A percentile compares a stretch with the other conserved stretches of the same genome.
Evolutionary conservation across 2,329 filamentous ascomycete species (phyloP).

Genomic region (Cryphonectria radicalis): DNA sequence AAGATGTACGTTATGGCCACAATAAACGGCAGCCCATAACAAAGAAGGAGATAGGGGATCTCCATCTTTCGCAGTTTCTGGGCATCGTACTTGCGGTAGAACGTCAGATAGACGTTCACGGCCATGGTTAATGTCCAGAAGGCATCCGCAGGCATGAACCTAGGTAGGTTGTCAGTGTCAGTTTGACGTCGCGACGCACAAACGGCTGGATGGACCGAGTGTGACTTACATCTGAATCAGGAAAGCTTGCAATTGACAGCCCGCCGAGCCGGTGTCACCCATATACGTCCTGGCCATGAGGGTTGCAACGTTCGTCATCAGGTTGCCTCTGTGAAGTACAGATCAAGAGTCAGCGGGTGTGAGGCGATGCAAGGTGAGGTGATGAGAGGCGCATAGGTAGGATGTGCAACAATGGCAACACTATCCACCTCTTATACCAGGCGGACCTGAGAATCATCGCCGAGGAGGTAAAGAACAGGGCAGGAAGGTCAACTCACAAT

Average conservation of each 20-base stretch:
- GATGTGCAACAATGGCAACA: background rate
- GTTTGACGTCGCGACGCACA: slow-evolving; percentile 17
- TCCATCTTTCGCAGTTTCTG: slow-evolving; percentile 68
- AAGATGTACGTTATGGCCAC: slow-evolving; percentile 72
- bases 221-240: slow-evolving; percentile 77
- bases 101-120: slow-evolving; percentile 80
- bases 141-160: slow-evolving; percentile 78
- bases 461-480: too few species aligned
- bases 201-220: slow-evolving; percentile 37
- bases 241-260: slow-evolving; percentile 76
- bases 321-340: slow-evolving; percentile 59
- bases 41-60: slow-evolving; percentile 68
- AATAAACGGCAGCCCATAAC: slow-evolving; percentile 75
- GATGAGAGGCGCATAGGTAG: background rate
- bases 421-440: background rate
- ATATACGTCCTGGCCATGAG: slow-evolving; percentile 71
- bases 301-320: slow-evolving; percentile 77
- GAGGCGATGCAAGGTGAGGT: background rate
- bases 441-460: background rate
- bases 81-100: slow-evolving; percentile 74
- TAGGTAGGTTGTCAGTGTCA: slow-evolving; percentile 40
- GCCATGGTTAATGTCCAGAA: slow-evolving; percentile 84
- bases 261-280: slow-evolving; percentile 48
- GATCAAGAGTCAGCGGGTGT: slow-evolving; percentile 11
- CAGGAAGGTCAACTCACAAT: slow-evolving; percentile 44